Evolutionary conservation across 305 asterid genomes (phyloP).

Genomic region (Lippia alba): DNA sequence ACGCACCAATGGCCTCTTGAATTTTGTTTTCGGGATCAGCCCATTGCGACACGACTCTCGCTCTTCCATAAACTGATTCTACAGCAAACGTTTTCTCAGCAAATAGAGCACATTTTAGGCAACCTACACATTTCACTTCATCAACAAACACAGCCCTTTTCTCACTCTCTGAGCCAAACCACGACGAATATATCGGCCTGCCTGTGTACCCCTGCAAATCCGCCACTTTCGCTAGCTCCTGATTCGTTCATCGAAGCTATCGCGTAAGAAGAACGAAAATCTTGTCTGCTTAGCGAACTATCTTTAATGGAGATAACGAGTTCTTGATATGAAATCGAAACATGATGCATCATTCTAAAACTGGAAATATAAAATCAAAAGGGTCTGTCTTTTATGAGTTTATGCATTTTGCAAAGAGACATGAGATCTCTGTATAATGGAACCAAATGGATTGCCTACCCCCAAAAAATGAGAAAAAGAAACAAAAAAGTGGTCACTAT

Average conservation of each 20-base stretch:
- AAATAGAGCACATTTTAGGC: slow-evolving; percentile 86
- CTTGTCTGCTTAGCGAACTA: too few species aligned
- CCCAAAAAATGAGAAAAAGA: too few species aligned
- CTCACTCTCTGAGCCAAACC: slow-evolving; percentile 79
- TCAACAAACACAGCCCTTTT: slow-evolving; percentile 86
- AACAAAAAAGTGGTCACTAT: too few species aligned
- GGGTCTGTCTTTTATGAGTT: too few species aligned
- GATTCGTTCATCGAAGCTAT: slow-evolving; percentile 26
- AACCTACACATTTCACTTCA: slow-evolving; percentile 91
- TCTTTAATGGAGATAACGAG: neutral
- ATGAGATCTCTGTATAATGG: too few species aligned
- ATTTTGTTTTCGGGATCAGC: slow-evolving; percentile 85
- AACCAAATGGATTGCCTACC: too few species aligned
- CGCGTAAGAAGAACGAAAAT: too few species aligned
- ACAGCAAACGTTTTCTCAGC: slow-evolving; percentile 87
- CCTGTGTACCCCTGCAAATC: slow-evolving; percentile 91
- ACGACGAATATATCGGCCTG: slow-evolving; percentile 74
- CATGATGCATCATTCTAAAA: neutral
- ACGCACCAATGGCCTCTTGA: slow-evolving; percentile 76
- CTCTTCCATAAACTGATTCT: slow-evolving; percentile 84
- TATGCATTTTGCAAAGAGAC: too few species aligned
- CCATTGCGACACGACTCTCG: slow-evolving; percentile 91
- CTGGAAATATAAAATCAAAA: too few species aligned
- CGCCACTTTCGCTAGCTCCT: slow-evolving; percentile 80
- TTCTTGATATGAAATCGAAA: neutral